Evolutionary conservation across 257 asterid species (phyloP).

Genomic region (Solanum sejunctum): DNA sequence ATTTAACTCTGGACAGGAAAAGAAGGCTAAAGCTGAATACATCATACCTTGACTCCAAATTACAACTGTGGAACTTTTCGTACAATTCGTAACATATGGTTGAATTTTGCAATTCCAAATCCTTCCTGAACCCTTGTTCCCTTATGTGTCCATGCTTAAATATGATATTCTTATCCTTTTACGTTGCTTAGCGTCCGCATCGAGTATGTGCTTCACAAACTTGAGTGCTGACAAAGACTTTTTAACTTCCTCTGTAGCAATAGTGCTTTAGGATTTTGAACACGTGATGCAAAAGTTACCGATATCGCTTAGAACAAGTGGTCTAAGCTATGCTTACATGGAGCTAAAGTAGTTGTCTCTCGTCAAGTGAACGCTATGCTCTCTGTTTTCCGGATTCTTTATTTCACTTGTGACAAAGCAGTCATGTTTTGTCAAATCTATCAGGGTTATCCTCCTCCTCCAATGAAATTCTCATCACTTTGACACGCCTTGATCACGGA

Average conservation of each 20-base stretch:
- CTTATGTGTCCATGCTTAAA: not conserved
- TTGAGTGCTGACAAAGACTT: not conserved
- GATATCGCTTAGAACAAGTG: not conserved
- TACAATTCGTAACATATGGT: not conserved
- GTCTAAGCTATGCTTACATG: no score
- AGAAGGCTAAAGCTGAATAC: not conserved
- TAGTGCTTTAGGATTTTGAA: not conserved
- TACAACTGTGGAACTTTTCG: not conserved
- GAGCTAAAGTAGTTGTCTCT: not conserved
- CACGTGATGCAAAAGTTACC: not conserved
- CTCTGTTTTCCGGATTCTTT: not conserved
- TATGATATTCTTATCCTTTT: not conserved
- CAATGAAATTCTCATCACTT: not conserved
- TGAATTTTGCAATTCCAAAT: not conserved
- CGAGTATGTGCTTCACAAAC: not conserved
- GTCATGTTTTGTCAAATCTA: not conserved
- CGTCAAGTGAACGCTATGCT: not conserved
- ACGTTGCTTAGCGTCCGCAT: not conserved
- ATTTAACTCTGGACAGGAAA: not conserved
- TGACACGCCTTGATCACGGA: not conserved
- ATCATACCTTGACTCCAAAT: no score
- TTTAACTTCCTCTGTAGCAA: not conserved
- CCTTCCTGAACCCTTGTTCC: not conserved
- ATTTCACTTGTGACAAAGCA: not conserved
- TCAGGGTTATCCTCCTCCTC: not conserved